Percentiles rank a stretch among this genome's conserved stretches.
Conservation (phyloP, 306 rosid species). For the Adenanthera pavonina region DNA sequence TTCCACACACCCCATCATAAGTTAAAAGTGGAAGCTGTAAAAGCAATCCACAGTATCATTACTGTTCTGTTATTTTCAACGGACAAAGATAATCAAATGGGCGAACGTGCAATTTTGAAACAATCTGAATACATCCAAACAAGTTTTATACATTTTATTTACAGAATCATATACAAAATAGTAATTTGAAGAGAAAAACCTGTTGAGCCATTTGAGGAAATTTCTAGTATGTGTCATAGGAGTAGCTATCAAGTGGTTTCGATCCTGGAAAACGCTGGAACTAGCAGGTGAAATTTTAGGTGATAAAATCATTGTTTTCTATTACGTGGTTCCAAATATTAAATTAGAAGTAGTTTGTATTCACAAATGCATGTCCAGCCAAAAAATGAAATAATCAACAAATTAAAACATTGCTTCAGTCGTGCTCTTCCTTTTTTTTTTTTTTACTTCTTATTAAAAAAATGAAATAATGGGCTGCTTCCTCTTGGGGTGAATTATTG, state of each 20-base stretch:
- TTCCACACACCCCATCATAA: conserved; percentile 3
- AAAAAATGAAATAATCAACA: neutral
- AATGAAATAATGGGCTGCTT: neutral
- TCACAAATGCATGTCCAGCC: neutral
- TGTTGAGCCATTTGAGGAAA: neutral
- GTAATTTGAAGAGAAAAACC: neutral
- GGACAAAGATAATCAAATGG: neutral
- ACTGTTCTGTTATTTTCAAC: neutral
- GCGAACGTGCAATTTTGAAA: neutral
- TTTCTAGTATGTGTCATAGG: neutral
- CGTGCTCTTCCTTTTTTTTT: neutral
- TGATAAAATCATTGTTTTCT: neutral
- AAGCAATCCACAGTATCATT: neutral
- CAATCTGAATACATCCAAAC: neutral
- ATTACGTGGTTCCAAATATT: neutral
- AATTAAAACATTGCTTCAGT: neutral
- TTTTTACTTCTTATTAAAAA: neutral
- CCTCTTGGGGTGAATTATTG: neutral
- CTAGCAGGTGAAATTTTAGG: neutral
- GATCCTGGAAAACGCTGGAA: neutral
- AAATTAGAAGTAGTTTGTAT: neutral
- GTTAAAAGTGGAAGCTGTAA: neutral
- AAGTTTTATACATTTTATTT: neutral
- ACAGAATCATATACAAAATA: neutral
- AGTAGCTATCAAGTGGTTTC: conserved; percentile 4